These are phyloP conservation scores for Annulohypoxylon truncatum DNA, from an alignment of 2,329 filamentous ascomycete species.

Conservation along the genomic window DNA sequence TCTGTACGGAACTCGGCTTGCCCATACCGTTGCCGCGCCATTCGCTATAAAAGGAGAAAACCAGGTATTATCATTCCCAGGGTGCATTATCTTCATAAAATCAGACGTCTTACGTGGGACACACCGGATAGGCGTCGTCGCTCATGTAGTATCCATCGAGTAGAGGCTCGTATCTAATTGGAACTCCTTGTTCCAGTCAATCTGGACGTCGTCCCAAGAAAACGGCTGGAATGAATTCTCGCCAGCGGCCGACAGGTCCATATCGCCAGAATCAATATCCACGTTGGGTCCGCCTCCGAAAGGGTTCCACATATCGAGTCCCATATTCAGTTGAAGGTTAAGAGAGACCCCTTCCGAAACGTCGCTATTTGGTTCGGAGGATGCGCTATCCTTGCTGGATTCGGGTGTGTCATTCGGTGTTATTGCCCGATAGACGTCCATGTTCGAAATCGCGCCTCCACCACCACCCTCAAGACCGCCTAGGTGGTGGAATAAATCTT, in stretches of 20 bases:
- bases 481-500: conserved; percentile 59
- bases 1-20: neutral
- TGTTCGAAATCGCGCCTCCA: conserved; percentile 64
- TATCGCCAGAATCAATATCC: conserved; percentile 55
- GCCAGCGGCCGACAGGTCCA: conserved; percentile 47
- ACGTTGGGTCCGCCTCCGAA: conserved; percentile 60
- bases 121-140: neutral
- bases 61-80: neutral
- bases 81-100: conserved; percentile 2
- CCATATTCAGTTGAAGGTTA: conserved; percentile 58
- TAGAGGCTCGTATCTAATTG: conserved; percentile 61
- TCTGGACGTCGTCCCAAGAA: conserved; percentile 63
- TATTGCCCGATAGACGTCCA: conserved; percentile 64
- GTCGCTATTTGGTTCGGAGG: conserved; percentile 71
- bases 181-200: conserved; percentile 65
- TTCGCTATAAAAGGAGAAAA: conserved; percentile 6
- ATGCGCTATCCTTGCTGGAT: conserved; percentile 69
- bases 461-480: conserved; percentile 55
- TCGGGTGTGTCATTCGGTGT: conserved; percentile 74
- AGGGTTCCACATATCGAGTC: conserved; percentile 61
- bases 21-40: conserved; percentile 14
- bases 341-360: conserved; percentile 66
- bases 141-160: conserved; percentile 53
- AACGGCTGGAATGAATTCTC: conserved; percentile 41
- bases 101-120: neutral